These are phyloP conservation scores for Corchorus capsularis DNA, from an alignment of 345 rosid genomes.

Conservation along the genomic window DNA sequence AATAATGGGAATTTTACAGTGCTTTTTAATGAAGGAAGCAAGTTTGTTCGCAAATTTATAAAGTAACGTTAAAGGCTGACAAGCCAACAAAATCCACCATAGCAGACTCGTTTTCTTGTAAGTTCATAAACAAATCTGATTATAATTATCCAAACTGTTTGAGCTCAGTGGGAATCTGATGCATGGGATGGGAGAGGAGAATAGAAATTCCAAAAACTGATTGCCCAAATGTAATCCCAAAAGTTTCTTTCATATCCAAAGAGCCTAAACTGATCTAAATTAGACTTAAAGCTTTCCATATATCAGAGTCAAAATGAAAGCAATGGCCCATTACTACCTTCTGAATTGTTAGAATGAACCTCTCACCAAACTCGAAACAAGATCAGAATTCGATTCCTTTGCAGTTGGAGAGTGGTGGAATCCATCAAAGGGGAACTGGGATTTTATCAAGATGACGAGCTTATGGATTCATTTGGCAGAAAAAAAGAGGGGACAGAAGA, in stretches of 20 bases:
- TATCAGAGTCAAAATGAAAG: not conserved
- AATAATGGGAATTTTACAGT: not conserved
- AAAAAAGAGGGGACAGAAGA: not conserved
- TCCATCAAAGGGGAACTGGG: not conserved
- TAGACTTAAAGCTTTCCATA: not conserved
- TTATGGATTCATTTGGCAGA: conserved; percentile 9
- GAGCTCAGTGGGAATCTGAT: too few relatives aligned
- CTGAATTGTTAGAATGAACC: not conserved
- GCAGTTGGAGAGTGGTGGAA: not conserved
- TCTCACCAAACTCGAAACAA: too few relatives aligned
- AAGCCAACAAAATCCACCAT: not conserved
- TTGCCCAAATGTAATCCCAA: too few relatives aligned
- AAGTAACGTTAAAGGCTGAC: not conserved
- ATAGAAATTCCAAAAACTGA: too few relatives aligned
- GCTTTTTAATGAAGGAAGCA: not conserved
- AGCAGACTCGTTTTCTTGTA: not conserved
- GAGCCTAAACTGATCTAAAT: not conserved
- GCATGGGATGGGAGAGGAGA: too few relatives aligned
- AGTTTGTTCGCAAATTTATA: not conserved
- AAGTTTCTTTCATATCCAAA: not conserved
- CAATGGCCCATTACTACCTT: not conserved
- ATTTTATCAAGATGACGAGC: not conserved
- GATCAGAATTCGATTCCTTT: too few relatives aligned
- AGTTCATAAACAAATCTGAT: not conserved
- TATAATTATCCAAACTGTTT: not conserved